Evolutionary conservation across 371 early-diverging fungal genomes (phyloP), one percentile per base, ranked within the genome.

Genomic region (Mortierella sp.): DNA sequence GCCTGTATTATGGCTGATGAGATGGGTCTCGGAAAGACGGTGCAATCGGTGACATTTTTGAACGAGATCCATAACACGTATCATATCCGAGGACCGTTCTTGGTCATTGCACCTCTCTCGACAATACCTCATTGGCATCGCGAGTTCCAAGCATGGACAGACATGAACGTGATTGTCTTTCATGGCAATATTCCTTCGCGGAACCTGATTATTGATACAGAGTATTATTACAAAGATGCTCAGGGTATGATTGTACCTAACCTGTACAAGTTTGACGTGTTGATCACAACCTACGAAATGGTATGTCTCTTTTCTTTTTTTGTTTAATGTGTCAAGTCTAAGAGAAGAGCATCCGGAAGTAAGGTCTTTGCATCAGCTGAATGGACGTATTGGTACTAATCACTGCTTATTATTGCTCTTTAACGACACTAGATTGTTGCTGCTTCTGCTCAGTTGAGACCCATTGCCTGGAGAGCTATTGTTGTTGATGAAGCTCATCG

Each of bases 401-500:
- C 57, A 23, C 21, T 19, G 9, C 21, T 19, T 4, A 12, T 53
- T 12, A 53, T 53, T 53, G 53, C 9, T 53, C 23, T 53, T 53
- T 53, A 7, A 37, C 37, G 3, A 5, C 18, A 21, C 47, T 80
- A 85, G 84, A 86, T 87, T 30, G 85, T 86, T 19, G 87, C 90
- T 19, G 90, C 91, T 26, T 84, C 88, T 7, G 79, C 92, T 3
- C 91, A 93, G 62, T 82, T 98, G 29, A 85, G 88, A 48, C 88
- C 93, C 43, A 88, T 98, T 62, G 84, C 88, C 3, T 99, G 96
- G 95, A 84, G 90, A 60, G 91, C 90, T 18, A 92, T 89, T 47
- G 93, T 98, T 16, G 90, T 99, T 62, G 99, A 99, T 82, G 99
- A 98, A 83, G 99, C 97, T 1, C 99, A 99, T 83, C 86, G 96